These are phyloP conservation scores for Neurospora tetraspora DNA, from an alignment of 495 filamentous ascomycete genomes.

Conservation along the genomic window DNA sequence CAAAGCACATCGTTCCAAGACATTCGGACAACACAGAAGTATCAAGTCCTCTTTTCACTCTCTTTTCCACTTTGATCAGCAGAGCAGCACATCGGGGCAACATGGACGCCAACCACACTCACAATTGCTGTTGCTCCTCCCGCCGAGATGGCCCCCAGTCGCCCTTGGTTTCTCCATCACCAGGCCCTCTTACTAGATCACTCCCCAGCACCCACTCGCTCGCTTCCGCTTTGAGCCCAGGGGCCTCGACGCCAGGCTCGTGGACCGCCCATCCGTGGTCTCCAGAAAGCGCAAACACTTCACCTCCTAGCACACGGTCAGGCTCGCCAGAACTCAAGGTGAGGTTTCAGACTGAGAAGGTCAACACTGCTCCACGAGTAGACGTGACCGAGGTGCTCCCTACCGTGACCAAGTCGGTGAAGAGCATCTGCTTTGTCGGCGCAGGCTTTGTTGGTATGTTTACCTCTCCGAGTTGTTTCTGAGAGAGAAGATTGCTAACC, in stretches of 20 bases:
- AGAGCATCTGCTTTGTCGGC: conserved; percentile 34
- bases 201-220: conserved; percentile 18
- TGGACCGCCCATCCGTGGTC: conserved; percentile 15
- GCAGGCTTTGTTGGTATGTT: conserved; percentile 25
- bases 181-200: conserved; percentile 7
- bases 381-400: background rate
- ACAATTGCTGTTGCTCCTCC: background rate
- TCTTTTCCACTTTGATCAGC: background rate
- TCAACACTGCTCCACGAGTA: conserved; percentile 2
- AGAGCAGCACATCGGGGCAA: background rate
- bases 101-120: background rate
- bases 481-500: background rate
- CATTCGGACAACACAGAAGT: background rate
- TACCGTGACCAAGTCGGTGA: conserved; percentile 19
- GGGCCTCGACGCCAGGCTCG: conserved; percentile 9
- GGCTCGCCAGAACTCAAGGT: conserved; percentile 16
- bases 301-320: conserved; percentile 14
- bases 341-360: conserved; percentile 1
- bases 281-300: conserved; percentile 12
- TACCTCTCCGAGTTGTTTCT: background rate
- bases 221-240: conserved; percentile 13
- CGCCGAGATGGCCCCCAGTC: background rate
- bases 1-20: background rate
- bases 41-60: background rate
- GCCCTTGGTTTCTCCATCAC: background rate